Percentiles rank a stretch among this genome's conserved stretches.
Conservation (phyloP, 164 flowering plant species). For the Chimonanthus praecox region DNA sequence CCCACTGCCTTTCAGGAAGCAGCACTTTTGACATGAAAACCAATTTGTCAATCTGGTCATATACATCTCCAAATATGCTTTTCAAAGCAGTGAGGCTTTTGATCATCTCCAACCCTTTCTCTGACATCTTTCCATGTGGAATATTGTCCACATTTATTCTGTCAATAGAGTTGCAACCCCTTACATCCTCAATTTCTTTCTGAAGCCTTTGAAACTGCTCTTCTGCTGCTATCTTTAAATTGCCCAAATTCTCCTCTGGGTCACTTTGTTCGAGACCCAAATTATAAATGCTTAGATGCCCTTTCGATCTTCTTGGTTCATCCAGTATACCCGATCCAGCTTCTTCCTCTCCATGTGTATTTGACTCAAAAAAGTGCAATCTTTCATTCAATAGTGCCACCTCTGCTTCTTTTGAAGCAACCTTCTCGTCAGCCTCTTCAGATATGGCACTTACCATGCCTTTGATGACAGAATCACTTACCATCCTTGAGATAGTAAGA, state of each 20-base stretch:
- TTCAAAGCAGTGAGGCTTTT: slow-evolving; percentile 28
- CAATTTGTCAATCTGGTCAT: slow-evolving; percentile 19
- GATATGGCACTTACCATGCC: slow-evolving; percentile 70
- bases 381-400: slow-evolving; percentile 35
- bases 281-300: neutral
- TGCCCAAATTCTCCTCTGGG: slow-evolving; percentile 21
- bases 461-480: slow-evolving; percentile 67
- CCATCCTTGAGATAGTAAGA: slow-evolving; percentile 73
- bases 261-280: slow-evolving; percentile 14
- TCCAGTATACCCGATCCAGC: neutral
- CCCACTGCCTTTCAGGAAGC: slow-evolving; percentile 25
- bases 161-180: slow-evolving; percentile 13
- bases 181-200: slow-evolving; percentile 29
- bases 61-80: slow-evolving; percentile 20
- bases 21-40: slow-evolving; percentile 27
- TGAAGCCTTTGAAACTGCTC: slow-evolving; percentile 39
- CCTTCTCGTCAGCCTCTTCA: slow-evolving; percentile 58
- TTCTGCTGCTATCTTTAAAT: slow-evolving; percentile 25
- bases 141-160: slow-evolving; percentile 1
- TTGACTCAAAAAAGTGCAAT: slow-evolving; percentile 23
- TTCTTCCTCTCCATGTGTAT: slow-evolving; percentile 2
- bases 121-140: slow-evolving; percentile 24
- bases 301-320: slow-evolving; percentile 4
- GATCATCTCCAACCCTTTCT: slow-evolving; percentile 29
- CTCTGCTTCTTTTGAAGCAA: slow-evolving; percentile 52